Percentiles rank a stretch among this genome's conserved stretches.
These are phyloP conservation scores for Cryoendolithus antarcticus DNA, from an alignment of 2,329 filamentous ascomycete genomes.

Conservation along the genomic window DNA sequence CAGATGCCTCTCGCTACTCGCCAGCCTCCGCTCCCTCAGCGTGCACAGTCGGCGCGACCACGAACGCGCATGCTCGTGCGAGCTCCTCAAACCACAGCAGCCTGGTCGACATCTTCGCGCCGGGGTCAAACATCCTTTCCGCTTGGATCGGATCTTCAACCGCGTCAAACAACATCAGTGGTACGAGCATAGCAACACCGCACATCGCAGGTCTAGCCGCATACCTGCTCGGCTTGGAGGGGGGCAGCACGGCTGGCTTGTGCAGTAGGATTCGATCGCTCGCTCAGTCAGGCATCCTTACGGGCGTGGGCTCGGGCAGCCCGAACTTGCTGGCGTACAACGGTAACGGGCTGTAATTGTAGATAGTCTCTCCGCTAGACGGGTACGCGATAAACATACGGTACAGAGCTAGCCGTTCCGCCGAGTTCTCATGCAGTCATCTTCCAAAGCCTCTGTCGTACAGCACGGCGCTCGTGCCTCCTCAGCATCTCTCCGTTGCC, in stretches of 20 bases:
- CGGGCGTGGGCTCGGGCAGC: slow-evolving; percentile 33
- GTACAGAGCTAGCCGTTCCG: too few species aligned
- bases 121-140: slow-evolving; percentile 28
- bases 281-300: slow-evolving; percentile 20
- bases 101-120: slow-evolving; percentile 27
- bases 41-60: slow-evolving; percentile 25
- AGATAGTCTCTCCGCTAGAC: too few species aligned
- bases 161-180: slow-evolving; percentile 37
- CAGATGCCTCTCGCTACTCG: slow-evolving; percentile 15
- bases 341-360: too few species aligned
- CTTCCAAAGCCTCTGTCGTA: too few species aligned
- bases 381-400: too few species aligned
- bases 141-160: slow-evolving; percentile 35
- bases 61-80: slow-evolving; percentile 17
- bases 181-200: slow-evolving; percentile 54
- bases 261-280: too few species aligned
- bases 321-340: too few species aligned
- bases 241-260: too few species aligned
- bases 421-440: too few species aligned
- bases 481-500: too few species aligned
- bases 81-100: slow-evolving; percentile 28
- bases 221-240: slow-evolving; percentile 29
- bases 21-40: slow-evolving; percentile 25
- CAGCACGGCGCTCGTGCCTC: too few species aligned
- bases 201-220: slow-evolving; percentile 56